A percentile compares a stretch with the other conserved stretches of the same genome.
Conservation (phyloP, 1,284 basidiomycete species). For the Phylloboletellus chloephorus region DNA sequence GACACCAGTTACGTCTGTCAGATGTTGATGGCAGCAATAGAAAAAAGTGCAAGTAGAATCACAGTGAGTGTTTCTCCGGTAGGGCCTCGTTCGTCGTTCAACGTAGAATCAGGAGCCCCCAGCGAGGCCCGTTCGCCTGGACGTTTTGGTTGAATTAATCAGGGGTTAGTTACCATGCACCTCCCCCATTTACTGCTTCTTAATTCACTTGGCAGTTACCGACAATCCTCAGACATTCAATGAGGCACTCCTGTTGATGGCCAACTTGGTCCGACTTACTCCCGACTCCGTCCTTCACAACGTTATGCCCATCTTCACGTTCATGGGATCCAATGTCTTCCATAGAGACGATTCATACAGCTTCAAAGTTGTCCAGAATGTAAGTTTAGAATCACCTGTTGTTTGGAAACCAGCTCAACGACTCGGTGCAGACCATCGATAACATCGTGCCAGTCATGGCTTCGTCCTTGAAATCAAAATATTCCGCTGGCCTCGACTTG, state of each 20-base stretch:
- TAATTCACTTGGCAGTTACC: slow-evolving; percentile 48
- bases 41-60: slow-evolving; percentile 63
- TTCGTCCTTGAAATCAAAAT: slow-evolving; percentile 58
- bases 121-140: slow-evolving; percentile 57
- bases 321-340: slow-evolving; percentile 96
- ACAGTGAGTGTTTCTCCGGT: slow-evolving; percentile 36
- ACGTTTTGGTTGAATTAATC: slow-evolving; percentile 84
- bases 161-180: slow-evolving; percentile 49
- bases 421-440: slow-evolving; percentile 70
- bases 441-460: slow-evolving; percentile 93
- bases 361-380: slow-evolving; percentile 92
- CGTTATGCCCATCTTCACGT: slow-evolving; percentile 98
- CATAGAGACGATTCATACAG: slow-evolving; percentile 95
- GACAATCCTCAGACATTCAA: slow-evolving; percentile 94
- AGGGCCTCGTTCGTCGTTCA: slow-evolving; percentile 6
- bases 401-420: slow-evolving; percentile 3
- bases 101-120: slow-evolving; percentile 37
- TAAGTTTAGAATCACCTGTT: slow-evolving; percentile 25
- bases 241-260: slow-evolving; percentile 87
- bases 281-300: slow-evolving; percentile 92
- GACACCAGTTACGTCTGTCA: slow-evolving; percentile 83
- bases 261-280: slow-evolving; percentile 76
- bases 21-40: slow-evolving; percentile 77
- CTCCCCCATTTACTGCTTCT: slow-evolving; percentile 2
- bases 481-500: slow-evolving; percentile 52